phyloP scores from a whole-genome alignment of 2,329 filamentous ascomycete species.

The Epichloe gansuensis region DNA sequence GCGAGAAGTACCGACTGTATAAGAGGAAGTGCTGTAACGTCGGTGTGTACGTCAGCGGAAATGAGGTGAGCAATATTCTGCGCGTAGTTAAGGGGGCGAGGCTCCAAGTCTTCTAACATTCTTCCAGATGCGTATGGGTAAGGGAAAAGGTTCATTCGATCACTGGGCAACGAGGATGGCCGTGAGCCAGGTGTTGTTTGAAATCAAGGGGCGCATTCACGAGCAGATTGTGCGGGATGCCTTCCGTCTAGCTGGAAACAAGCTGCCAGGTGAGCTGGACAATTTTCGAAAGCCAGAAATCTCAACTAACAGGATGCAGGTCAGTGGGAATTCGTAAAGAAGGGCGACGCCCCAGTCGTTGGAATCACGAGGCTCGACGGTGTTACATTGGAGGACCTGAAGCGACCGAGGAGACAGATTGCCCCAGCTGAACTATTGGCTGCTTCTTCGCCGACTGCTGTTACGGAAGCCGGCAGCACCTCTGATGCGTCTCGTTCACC shows the following conservation, averaged over 20 bases:
- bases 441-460: conserved; percentile 19
- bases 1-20: conserved; percentile 85
- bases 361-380: conserved; percentile 86
- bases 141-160: conserved; percentile 95
- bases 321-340: conserved; percentile 86
- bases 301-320: conserved; percentile 32
- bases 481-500: conserved; percentile 20
- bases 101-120: background rate
- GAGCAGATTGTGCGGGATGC: conserved; percentile 91
- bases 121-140: conserved; percentile 80
- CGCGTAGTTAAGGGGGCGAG: too few species aligned
- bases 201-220: conserved; percentile 83
- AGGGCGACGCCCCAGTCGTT: conserved; percentile 78
- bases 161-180: conserved; percentile 87
- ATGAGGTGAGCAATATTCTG: conserved; percentile 47
- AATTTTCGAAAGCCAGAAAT: background rate
- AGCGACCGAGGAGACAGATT: conserved; percentile 60
- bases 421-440: conserved; percentile 29
- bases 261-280: conserved; percentile 63
- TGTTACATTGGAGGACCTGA: conserved; percentile 70
- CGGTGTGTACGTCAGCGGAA: conserved; percentile 89
- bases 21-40: conserved; percentile 86
- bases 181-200: conserved; percentile 84
- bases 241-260: conserved; percentile 85
- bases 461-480: conserved; percentile 21